Percentiles rank a stretch among this genome's conserved stretches.
phyloP scores from a whole-genome alignment of 2,329 filamentous ascomycete genomes.

The Phaeophleospora eucalypticola region DNA sequence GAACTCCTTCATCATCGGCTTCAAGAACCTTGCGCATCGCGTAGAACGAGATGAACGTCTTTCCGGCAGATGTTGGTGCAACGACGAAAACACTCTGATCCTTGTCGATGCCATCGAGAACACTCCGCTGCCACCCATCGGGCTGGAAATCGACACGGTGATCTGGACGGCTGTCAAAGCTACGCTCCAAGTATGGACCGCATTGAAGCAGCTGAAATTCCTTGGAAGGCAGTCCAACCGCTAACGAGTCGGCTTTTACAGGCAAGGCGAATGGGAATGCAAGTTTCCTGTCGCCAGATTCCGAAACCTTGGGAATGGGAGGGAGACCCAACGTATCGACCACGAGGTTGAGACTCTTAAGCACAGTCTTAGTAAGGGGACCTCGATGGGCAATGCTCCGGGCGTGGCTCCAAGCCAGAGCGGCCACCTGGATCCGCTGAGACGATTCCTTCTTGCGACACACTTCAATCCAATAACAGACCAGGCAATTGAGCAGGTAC shows the following conservation, averaged over 20 bases:
- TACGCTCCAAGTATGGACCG: conserved; percentile 71
- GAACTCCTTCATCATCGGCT: conserved; percentile 62
- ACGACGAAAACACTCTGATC: conserved; percentile 69
- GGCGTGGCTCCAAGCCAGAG: conserved; percentile 45
- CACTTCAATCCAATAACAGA: conserved; percentile 47
- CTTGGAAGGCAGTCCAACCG: conserved; percentile 39
- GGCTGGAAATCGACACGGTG: conserved; percentile 67
- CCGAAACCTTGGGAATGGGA: conserved; percentile 25
- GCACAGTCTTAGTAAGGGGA: conserved; percentile 42
- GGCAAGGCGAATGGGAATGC: conserved; percentile 43
- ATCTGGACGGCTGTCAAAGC: conserved; percentile 65
- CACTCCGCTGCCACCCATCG: conserved; percentile 71
- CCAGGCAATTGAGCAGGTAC: conserved; percentile 48
- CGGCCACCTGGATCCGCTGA: conserved; percentile 41
- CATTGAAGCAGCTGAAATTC: conserved; percentile 66
- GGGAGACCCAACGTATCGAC: conserved; percentile 40
- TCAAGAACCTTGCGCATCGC: conserved; percentile 74
- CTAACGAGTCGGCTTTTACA: conserved; percentile 26
- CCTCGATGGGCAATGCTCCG: conserved; percentile 36
- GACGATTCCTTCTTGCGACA: conserved; percentile 33
- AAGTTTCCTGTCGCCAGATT: conserved; percentile 31
- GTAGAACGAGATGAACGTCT: conserved; percentile 81
- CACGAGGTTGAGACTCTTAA: conserved; percentile 34
- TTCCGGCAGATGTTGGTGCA: conserved; percentile 73
- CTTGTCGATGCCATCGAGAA: conserved; percentile 68